Base-by-base conservation (phyloP, 495 filamentous ascomycete genomes). In the Neurospora sp. region DNA sequence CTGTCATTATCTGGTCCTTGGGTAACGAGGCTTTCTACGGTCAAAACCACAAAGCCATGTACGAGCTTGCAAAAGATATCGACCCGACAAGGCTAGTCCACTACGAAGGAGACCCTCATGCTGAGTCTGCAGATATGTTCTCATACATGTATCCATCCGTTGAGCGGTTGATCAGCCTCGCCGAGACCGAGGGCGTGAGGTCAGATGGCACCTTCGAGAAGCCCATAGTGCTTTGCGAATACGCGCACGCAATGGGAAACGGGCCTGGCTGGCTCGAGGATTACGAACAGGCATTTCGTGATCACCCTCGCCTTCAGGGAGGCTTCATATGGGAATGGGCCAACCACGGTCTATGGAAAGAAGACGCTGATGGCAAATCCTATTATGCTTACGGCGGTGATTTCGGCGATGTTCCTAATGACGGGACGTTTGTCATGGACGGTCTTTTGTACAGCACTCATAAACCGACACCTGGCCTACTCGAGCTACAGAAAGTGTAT, bases 271-370 rank as follows among this genome's bases (percentile, higher is more conserved):
- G 84, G 27, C 82, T 92, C 7, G 83, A 89, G 77, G 90, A 92
- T 74, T 92, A 93, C 74, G 83, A 88, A 46, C 83, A 90, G 20
- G 83, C 84, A 1, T 92, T 92, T 76, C 84, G 85, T 16, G 79
- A 84, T 39, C 76, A 91, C 72, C 85, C 83, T 0, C 83, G 85
- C 11, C 83, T 93, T 7, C 90, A 92, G 76, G 91, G 91, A 1
- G 91, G 91, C 8, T 92, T 90, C 72, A 86, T 92, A 38, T 93
- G 91, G 90, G 90, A 92, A 77, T 92, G 90, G 90, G 87, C 89
- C 1, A 92, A 92, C 76, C 90, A 92, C 72, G 90, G 91, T 1
- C 81, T 93, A 1, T 80, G 85, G 74, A 86, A 86, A 73, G 79
- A 84, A 70, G 80, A 84, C 11, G 76, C 86, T 48, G 80, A 83